phyloP scores from a whole-genome alignment of 2,329 filamentous ascomycete species.

The Pseudopithomyces chartarum region DNA sequence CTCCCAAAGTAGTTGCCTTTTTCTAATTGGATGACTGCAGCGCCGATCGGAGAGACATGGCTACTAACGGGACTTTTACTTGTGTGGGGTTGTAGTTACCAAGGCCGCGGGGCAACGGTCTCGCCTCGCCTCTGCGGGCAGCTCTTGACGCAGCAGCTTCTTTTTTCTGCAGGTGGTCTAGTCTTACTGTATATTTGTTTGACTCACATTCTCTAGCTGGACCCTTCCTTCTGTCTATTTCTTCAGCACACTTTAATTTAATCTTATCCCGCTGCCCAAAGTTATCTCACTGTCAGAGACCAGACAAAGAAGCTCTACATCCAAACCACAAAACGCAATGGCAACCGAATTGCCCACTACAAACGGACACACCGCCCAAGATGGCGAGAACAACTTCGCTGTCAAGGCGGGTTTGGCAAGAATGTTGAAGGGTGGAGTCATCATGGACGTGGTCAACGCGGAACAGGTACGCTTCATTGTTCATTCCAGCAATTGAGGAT shows the following conservation, averaged over 20 bases:
- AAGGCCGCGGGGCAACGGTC: background rate
- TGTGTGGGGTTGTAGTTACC: constrained; percentile 7
- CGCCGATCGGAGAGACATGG: constrained; percentile 1
- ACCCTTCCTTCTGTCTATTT: background rate
- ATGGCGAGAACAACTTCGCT: constrained; percentile 67
- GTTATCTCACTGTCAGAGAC: background rate
- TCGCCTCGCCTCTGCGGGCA: constrained; percentile 9
- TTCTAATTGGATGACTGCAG: background rate
- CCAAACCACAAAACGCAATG: constrained; percentile 37
- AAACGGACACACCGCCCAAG: constrained; percentile 50
- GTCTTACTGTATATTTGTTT: background rate
- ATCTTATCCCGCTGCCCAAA: background rate
- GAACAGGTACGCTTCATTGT: constrained; percentile 63
- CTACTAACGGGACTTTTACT: constrained; percentile 3
- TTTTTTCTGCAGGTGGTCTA: constrained; percentile 9
- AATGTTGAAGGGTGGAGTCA: constrained; percentile 99
- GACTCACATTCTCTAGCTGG: constrained; percentile 4
- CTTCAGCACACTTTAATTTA: background rate
- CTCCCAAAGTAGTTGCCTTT: background rate
- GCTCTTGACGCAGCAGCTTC: background rate
- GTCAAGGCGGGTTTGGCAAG: constrained; percentile 95
- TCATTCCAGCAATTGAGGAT: background rate
- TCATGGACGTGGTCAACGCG: constrained; percentile 97
- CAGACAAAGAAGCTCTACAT: background rate
- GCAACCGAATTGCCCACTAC: constrained; percentile 55